Evolutionary conservation across 148 eudicot genomes (phyloP).

Genomic region (Rhododendron molle): DNA sequence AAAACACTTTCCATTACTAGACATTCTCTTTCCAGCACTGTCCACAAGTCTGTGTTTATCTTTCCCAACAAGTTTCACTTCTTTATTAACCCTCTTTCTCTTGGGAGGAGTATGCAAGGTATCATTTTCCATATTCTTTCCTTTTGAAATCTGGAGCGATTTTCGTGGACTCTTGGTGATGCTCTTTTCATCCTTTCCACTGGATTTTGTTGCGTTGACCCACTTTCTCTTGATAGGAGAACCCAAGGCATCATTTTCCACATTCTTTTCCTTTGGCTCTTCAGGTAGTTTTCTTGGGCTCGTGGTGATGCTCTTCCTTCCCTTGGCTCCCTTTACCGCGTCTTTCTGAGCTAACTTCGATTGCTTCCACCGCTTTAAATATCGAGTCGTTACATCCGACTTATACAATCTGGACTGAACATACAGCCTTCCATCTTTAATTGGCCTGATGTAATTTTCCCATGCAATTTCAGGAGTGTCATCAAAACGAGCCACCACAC

Average conservation of each 20-base stretch:
- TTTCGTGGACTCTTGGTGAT: neutral
- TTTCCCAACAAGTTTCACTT: neutral
- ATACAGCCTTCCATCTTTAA: constrained; percentile 12
- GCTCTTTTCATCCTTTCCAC: neutral
- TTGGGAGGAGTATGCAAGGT: neutral
- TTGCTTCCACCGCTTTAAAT: neutral
- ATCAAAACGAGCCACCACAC: neutral
- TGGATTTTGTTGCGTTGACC: neutral
- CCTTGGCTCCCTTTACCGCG: neutral
- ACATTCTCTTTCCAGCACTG: neutral
- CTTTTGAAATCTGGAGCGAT: neutral
- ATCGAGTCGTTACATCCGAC: constrained; percentile 9
- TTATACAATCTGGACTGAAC: constrained; percentile 7
- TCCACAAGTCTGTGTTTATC: neutral
- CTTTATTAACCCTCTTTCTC: neutral
- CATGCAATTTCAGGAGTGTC: constrained; percentile 17
- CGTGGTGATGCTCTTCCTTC: neutral
- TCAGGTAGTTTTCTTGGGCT: too few relatives aligned
- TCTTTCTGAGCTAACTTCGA: constrained; percentile 5
- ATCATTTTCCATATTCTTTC: neutral
- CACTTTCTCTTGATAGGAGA: neutral
- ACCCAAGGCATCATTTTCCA: neutral
- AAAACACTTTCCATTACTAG: neutral
- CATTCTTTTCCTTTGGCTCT: neutral
- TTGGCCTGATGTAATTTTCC: constrained; percentile 9